Base-by-base conservation (phyloP, 1,284 basidiomycete species). In the Marasmius sp. region DNA sequence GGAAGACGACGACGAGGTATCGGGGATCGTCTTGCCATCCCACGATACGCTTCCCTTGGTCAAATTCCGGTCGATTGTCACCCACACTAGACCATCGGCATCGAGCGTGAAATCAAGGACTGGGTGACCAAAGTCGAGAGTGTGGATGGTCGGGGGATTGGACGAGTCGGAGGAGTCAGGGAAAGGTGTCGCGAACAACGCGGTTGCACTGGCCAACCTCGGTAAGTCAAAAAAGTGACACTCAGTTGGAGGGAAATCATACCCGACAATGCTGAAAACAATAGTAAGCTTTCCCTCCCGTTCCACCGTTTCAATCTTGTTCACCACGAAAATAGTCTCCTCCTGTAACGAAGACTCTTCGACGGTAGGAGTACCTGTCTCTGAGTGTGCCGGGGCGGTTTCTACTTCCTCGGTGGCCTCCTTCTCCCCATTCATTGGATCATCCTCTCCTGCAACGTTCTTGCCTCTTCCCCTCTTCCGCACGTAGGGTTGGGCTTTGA, bases 211-310 rank as follows among this genome's bases (percentile, higher is more conserved):
- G 68, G n/a, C 64, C 36, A 20, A 16, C 22, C n/a, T 27, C 58
- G 50, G 61, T 33, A 62, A 50, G 22, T 20, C 36, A 38, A 36
- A 59, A 53, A 63, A 50, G 11, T 34, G 27, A 41, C n/a, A 20
- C 43, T 27, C 0, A 18, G 51, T 5, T 20, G 51, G 27, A 43
- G 48, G 16, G 49, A 53, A 41, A 9, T 70, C 84, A 58, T 66
- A 93, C 91, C 91, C 91, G 60, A 89, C 78, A 6, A 79, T 87
- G 59, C 78, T 87, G 70, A 92, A 92, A 4, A 92, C 62, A 9
- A 91, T 66, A 49, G 39, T 66, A 79, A 73, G n/a, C 71, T 73
- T 27, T 74, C 74, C 38, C 62, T 69, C 47, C 67, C 67, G 8
- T 7, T 78, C 68, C 1, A 81, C 64, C 1, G 81, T 80, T 10